Evolutionary conservation across 805 yeast genomes (phyloP).

Genomic region (Isabelozyma rhagii): DNA sequence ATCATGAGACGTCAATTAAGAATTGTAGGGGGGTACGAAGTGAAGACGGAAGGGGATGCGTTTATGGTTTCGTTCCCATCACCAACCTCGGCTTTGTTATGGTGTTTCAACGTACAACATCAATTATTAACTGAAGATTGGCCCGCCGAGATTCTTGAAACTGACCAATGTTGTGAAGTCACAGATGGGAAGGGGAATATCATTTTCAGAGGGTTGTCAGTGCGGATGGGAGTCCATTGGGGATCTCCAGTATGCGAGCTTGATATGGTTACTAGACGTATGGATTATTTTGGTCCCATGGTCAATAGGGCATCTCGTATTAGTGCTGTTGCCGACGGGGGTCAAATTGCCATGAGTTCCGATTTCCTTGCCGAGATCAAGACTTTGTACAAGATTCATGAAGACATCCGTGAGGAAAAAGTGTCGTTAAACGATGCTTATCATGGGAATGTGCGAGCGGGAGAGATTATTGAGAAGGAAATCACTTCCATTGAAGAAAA

Average conservation of each 20-base stretch:
- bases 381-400: constrained; percentile 50
- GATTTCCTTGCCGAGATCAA: constrained; percentile 76
- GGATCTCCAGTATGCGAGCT: constrained; percentile 95
- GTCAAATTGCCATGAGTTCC: constrained; percentile 85
- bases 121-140: constrained; percentile 82
- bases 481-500: constrained; percentile 59
- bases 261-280: constrained; percentile 91
- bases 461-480: constrained; percentile 62
- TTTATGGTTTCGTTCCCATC: constrained; percentile 97
- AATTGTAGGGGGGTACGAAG: constrained; percentile 96
- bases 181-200: constrained; percentile 57
- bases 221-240: constrained; percentile 98
- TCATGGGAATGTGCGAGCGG: constrained; percentile 46
- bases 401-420: constrained; percentile 28
- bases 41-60: constrained; percentile 98
- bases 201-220: constrained; percentile 85
- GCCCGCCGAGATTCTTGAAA: constrained; percentile 88
- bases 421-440: constrained; percentile 37
- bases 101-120: constrained; percentile 93
- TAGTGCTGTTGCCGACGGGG: constrained; percentile 95
- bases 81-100: constrained; percentile 81
- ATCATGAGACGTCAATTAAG: constrained; percentile 92
- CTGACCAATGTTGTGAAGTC: constrained; percentile 80
- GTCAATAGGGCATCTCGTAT: constrained; percentile 94
- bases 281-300: constrained; percentile 99